phyloP scores from a whole-genome alignment of 164 flowering plant species.

The Warburgia ugandensis region DNA sequence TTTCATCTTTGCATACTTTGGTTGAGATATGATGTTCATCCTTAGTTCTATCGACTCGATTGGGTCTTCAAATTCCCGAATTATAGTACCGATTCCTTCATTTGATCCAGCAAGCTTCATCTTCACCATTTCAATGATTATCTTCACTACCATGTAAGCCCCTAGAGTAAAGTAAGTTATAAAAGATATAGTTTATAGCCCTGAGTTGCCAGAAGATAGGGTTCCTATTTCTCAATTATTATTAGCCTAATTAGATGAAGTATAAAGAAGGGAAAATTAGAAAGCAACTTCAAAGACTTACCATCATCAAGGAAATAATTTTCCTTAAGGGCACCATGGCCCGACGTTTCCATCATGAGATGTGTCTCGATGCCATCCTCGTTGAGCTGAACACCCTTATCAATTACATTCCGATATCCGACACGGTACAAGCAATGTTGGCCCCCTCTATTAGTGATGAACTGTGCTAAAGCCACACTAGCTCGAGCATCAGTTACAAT shows the following conservation, averaged over 20 bases:
- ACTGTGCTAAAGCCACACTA: conserved; percentile 57
- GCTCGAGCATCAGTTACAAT: conserved; percentile 90
- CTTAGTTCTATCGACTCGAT: conserved; percentile 62
- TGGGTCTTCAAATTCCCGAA: conserved; percentile 81
- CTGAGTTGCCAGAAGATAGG: no score
- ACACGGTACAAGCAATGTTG: conserved; percentile 82
- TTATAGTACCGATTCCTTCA: conserved; percentile 66
- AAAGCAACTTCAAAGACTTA: conserved; percentile 14
- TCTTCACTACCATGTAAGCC: conserved; percentile 93
- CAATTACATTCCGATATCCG: conserved; percentile 88
- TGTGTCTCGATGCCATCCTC: conserved; percentile 73
- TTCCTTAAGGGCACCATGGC: conserved; percentile 92
- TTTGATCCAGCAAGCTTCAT: conserved; percentile 74
- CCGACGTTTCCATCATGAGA: conserved; percentile 95
- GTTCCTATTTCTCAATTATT: no score
- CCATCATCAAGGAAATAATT: conserved; percentile 90
- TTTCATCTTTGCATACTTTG: conserved; percentile 60
- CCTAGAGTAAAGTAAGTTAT: conserved; percentile 27
- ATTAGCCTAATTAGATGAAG: no score
- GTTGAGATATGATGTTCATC: conserved; percentile 58
- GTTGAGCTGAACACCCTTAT: conserved; percentile 79
- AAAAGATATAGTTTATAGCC: no score
- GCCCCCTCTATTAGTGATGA: conserved; percentile 67
- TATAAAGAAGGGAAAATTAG: not conserved
- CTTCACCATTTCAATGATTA: conserved; percentile 85